A percentile compares a stretch with the other conserved stretches of the same genome.
phyloP scores from a whole-genome alignment of 352 stramenopile species.

The Phytophthora pini region DNA sequence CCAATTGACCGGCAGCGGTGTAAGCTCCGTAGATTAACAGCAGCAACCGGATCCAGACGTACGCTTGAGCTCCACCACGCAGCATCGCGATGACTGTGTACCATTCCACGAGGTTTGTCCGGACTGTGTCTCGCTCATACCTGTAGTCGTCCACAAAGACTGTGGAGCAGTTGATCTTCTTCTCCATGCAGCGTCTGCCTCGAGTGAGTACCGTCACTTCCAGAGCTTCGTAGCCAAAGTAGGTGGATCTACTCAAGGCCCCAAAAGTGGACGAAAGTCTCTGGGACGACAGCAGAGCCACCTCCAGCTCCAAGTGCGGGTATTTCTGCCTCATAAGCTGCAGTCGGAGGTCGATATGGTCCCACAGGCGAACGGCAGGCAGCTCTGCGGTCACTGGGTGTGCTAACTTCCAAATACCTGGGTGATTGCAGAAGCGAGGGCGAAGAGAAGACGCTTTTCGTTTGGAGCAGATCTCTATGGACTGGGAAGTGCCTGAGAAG shows the following conservation, averaged over 20 bases:
- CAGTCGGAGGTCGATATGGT: conserved; percentile 41
- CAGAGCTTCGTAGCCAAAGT: conserved; percentile 26
- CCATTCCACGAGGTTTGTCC: conserved; percentile 48
- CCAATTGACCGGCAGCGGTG: background rate
- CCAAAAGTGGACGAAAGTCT: conserved; percentile 23
- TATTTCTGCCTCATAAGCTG: conserved; percentile 29
- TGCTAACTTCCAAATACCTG: conserved; percentile 34
- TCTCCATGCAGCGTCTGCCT: conserved; percentile 24
- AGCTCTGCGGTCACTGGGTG: conserved; percentile 23
- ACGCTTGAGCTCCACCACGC: conserved; percentile 44
- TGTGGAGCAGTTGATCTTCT: conserved; percentile 26
- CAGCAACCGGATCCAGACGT: conserved; percentile 55
- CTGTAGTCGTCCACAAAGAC: conserved; percentile 61
- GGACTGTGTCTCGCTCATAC: conserved; percentile 51
- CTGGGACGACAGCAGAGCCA: conserved; percentile 30
- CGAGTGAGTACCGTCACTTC: conserved; percentile 45
- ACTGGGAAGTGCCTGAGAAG: background rate
- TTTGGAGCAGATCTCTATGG: no score
- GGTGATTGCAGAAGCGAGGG: conserved; percentile 37
- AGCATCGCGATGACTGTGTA: conserved; percentile 31
- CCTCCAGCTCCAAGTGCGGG: conserved; percentile 36
- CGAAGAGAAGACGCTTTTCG: conserved; percentile 10
- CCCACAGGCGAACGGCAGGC: conserved; percentile 27
- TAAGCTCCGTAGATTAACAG: conserved; percentile 28
- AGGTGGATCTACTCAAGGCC: conserved; percentile 4